Evolutionary conservation across 257 asterid genomes (phyloP), one percentile per base, ranked within the genome.

Genomic region (Solanum gracilifrons): DNA sequence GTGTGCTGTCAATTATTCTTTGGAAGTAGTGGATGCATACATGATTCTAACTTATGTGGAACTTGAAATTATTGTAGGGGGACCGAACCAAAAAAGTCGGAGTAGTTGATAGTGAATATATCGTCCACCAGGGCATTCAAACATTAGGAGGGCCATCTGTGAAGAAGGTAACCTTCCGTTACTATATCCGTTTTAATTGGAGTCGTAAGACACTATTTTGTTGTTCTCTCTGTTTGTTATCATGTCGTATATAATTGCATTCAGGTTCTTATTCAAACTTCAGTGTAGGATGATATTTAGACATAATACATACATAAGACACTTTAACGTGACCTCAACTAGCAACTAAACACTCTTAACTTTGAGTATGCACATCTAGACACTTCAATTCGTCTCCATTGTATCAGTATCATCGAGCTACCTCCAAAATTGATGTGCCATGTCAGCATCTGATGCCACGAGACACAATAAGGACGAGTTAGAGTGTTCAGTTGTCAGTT

Each of bases 61-160:
- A 82, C 69, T 18, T 48, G 71, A 48, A 11, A 46, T 75, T 85
- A 33, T 55, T 86, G 43, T 86, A 95, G 99, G 99, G 99, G 13
- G 98, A 95, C 87, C 96, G 98, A 46, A 90, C 95, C 23, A 92
- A 91, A 89, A 97, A 94, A 66, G 99, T 97, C 25, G 99, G 99
- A 88, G 93, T 97, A 75, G 98, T 97, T 90, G 99, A 97, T 88
- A 93, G 98, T 76, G 98, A 96, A 89, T 97, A 92, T 88, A 43
- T 97, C 37, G 93, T 96, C 87, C 99, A 97, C 92, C 99, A 97
- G 92, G 93, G 99, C 62, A 97, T 94, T 92, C 98, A 96, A 91
- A 96, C 99, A 46, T 87, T 97, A 88, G 99, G 99, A n/a, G 99
- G 99, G 41, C 93, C 90, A 62, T 93, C 99, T 20, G 90, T 92